These are phyloP conservation scores for Gaeumannomyces sp. DNA, from an alignment of 2,329 filamentous ascomycete species.

Conservation along the genomic window DNA sequence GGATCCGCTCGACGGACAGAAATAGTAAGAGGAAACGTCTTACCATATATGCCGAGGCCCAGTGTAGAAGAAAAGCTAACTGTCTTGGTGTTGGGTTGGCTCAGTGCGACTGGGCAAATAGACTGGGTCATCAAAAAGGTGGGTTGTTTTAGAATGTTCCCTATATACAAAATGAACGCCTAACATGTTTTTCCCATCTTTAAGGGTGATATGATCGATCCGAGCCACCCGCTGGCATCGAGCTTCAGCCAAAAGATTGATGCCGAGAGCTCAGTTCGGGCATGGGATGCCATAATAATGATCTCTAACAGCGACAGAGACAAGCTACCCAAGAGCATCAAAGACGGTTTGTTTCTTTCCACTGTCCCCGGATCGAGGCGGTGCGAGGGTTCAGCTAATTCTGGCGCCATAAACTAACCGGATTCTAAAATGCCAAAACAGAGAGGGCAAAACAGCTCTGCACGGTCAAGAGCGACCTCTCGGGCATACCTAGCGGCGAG, in stretches of 20 bases:
- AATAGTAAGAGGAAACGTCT: conserved; percentile 20
- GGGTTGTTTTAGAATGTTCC: neutral
- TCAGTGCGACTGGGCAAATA: conserved; percentile 20
- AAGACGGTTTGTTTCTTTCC: conserved; percentile 3
- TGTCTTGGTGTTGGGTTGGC: neutral
- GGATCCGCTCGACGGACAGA: conserved; percentile 18
- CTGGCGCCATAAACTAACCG: neutral
- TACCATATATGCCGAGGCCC: no score
- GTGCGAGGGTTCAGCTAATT: neutral
- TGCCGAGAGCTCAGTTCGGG: conserved; percentile 27
- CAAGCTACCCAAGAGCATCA: conserved; percentile 28
- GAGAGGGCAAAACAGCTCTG: conserved; percentile 31
- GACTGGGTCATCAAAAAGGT: conserved; percentile 5
- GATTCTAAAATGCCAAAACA: conserved; percentile 7
- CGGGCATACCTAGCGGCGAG: conserved; percentile 31
- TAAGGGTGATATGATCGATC: neutral
- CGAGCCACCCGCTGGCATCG: neutral
- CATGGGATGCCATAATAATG: conserved; percentile 7
- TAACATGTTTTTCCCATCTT: neutral
- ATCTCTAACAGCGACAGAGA: neutral
- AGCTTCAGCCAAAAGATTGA: conserved; percentile 28
- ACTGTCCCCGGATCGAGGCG: no score
- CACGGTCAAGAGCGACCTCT: conserved; percentile 33
- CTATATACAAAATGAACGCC: neutral
- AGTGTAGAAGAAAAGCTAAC: neutral